A percentile compares a stretch with the other conserved stretches of the same genome.
These are phyloP conservation scores for Porpolomopsis calyptriformis DNA, from an alignment of 768 basidiomycete species.

Conservation along the genomic window DNA sequence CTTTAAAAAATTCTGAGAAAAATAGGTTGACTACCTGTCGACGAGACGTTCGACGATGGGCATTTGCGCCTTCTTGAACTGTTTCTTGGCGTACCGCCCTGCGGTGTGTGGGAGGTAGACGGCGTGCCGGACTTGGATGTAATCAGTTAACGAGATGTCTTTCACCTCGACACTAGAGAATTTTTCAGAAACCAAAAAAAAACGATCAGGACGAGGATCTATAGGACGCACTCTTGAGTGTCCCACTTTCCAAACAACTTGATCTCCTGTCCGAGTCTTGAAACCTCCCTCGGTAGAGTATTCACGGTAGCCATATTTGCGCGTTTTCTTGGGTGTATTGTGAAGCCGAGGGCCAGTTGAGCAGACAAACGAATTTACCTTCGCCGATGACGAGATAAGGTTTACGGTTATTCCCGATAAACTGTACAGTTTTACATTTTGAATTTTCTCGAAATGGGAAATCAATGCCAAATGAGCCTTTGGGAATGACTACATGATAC, in stretches of 20 bases:
- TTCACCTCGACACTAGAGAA: slow-evolving; percentile 44
- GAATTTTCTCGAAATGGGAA: too few species aligned
- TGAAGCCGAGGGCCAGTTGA: too few species aligned
- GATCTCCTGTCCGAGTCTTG: slow-evolving; percentile 73
- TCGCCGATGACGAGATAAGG: too few species aligned
- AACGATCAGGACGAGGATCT: background rate
- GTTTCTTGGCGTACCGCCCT: slow-evolving; percentile 98
- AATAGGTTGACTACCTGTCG: slow-evolving; percentile 57
- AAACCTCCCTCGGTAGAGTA: slow-evolving; percentile 75
- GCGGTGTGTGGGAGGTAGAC: slow-evolving; percentile 98
- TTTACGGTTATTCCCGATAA: too few species aligned
- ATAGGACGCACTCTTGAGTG: slow-evolving; percentile 75
- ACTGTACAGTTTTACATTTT: too few species aligned
- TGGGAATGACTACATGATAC: too few species aligned
- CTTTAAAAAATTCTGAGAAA: background rate
- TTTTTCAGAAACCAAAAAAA: slow-evolving; percentile 1
- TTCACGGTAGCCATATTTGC: slow-evolving; percentile 51
- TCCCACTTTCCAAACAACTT: slow-evolving; percentile 99
- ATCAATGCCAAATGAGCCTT: too few species aligned
- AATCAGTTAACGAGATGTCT: slow-evolving; percentile 97
- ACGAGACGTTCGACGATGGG: slow-evolving; percentile 99
- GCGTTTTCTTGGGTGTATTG: slow-evolving; percentile 24
- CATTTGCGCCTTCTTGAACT: slow-evolving; percentile 99
- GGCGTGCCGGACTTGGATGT: slow-evolving; percentile 97
- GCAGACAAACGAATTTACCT: too few species aligned